Evolutionary conservation across 768 basidiomycete species (phyloP).

Genomic region (Leccinum variicolor): DNA sequence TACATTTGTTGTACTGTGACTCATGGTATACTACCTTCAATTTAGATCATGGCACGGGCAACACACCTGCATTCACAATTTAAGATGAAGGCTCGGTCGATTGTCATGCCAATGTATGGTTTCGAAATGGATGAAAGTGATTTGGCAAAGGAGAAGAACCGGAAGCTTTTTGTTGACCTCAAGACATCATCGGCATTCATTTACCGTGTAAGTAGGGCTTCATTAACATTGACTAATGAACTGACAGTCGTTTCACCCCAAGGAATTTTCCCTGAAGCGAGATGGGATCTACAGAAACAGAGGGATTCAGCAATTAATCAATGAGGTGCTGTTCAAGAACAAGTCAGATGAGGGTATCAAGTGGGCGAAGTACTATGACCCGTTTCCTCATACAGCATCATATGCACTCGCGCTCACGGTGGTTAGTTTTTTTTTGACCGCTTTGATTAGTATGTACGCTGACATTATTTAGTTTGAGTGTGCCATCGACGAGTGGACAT

Average conservation of each 20-base stretch:
- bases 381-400: background rate
- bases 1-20: background rate
- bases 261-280: too few species aligned
- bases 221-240: background rate
- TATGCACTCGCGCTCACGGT: background rate
- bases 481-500: background rate
- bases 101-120: too few species aligned
- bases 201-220: background rate
- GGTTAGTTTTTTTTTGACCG: background rate
- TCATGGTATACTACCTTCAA: too few species aligned
- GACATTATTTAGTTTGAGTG: background rate
- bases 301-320: background rate
- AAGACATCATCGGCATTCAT: background rate
- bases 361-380: background rate
- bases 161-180: background rate
- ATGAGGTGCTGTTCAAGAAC: background rate
- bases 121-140: background rate
- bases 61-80: too few species aligned
- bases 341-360: background rate
- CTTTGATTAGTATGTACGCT: background rate
- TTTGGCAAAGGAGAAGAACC: background rate
- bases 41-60: too few species aligned
- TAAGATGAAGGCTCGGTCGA: too few species aligned
- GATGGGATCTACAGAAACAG: background rate
- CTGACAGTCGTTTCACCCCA: background rate